Percentiles rank a stretch among this genome's conserved stretches.
Evolutionary conservation across 2,329 filamentous ascomycete species (phyloP).

Genomic region (Fusarium sublunatum): DNA sequence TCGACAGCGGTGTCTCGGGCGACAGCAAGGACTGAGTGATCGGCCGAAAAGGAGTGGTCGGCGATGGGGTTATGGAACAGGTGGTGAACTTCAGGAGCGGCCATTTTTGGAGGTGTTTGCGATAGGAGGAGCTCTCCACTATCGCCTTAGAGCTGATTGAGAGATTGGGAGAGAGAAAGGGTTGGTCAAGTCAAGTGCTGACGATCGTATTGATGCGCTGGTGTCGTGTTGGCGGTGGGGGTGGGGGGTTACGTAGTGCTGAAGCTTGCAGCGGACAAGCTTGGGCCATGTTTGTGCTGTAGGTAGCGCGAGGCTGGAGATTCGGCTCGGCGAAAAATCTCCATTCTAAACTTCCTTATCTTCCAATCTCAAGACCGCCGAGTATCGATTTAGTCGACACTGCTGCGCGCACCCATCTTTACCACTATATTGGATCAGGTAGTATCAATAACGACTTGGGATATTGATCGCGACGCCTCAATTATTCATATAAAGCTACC

Average conservation of each 20-base stretch:
- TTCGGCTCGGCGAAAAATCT: conserved; percentile 44
- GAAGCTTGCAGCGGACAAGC: conserved; percentile 41
- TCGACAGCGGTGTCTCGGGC: conserved; percentile 91
- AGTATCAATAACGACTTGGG: not conserved
- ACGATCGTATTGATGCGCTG: conserved; percentile 37
- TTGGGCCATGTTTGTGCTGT: conserved; percentile 41
- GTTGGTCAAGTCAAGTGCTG: conserved; percentile 24
- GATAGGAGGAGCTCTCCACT: conserved; percentile 89
- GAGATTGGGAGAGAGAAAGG: conserved; percentile 30
- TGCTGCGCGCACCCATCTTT: conserved; percentile 19
- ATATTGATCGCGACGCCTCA: conserved; percentile 1
- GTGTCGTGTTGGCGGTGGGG: conserved; percentile 37
- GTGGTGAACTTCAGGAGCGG: conserved; percentile 90
- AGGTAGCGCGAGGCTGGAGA: conserved; percentile 40
- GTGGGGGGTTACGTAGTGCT: conserved; percentile 45
- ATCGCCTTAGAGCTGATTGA: conserved; percentile 61
- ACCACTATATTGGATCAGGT: conserved; percentile 10
- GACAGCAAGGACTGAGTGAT: conserved; percentile 88
- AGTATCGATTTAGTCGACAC: conserved; percentile 19
- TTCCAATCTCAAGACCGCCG: conserved; percentile 29
- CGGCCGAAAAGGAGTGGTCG: conserved; percentile 97
- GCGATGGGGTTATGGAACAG: conserved; percentile 96
- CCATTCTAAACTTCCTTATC: conserved; percentile 26
- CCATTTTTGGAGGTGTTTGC: conserved; percentile 68
- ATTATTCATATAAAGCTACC: not conserved